Percentiles rank a stretch among this genome's conserved stretches.
Conservation (phyloP, 2,329 filamentous ascomycete genomes). For the Clonostachys solani region DNA sequence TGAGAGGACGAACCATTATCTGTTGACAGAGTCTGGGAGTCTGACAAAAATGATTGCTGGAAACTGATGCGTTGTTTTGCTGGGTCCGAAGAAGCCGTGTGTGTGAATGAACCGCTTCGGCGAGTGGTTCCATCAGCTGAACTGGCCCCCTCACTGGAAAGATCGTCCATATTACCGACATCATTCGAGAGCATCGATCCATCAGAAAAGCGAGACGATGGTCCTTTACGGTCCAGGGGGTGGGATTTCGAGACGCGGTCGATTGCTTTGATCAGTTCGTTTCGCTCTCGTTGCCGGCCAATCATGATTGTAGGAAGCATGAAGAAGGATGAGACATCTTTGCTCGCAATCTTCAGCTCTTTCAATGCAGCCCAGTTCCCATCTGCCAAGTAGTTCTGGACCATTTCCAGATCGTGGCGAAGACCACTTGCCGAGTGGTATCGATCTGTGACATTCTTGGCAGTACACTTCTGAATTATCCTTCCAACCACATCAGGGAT, state of each 20-base stretch:
- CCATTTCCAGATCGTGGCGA: conserved; percentile 71
- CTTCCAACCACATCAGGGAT: conserved; percentile 77
- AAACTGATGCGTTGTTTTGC: conserved; percentile 27
- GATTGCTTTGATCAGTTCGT: conserved; percentile 68
- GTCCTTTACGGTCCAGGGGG: conserved; percentile 34
- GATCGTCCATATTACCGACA: conserved; percentile 39
- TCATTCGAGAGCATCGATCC: conserved; percentile 50
- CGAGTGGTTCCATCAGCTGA: conserved; percentile 48
- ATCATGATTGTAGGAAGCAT: conserved; percentile 79
- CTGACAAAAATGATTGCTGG: conserved; percentile 34
- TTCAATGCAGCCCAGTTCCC: conserved; percentile 69
- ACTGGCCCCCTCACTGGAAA: conserved; percentile 57
- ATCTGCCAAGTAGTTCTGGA: conserved; percentile 70
- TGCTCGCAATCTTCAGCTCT: conserved; percentile 73
- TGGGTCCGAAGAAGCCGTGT: conserved; percentile 34
- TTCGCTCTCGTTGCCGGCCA: conserved; percentile 69
- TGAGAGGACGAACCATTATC: conserved; percentile 43
- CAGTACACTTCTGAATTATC: conserved; percentile 88
- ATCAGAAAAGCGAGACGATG: conserved; percentile 44
- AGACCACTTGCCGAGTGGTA: conserved; percentile 88
- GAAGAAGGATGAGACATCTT: conserved; percentile 89
- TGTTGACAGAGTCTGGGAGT: conserved; percentile 32
- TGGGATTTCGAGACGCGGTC: conserved; percentile 71
- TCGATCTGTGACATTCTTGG: conserved; percentile 80
- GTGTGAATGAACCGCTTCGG: conserved; percentile 43